phyloP scores from a whole-genome alignment of 306 rosid genomes.

The Bauhinia variegata region DNA sequence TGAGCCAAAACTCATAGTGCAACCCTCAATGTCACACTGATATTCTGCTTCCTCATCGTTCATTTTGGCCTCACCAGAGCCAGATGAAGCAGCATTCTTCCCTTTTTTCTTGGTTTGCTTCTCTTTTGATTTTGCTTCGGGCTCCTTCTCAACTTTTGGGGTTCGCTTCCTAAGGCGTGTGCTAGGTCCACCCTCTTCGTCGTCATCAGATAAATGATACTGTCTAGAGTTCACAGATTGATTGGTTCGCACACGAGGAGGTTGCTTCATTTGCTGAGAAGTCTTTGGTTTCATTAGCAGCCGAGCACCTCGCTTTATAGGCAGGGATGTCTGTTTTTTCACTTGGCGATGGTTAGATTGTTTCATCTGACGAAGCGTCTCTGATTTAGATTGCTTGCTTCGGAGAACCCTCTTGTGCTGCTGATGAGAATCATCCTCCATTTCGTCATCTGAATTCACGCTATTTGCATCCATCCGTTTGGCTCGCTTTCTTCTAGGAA shows the following conservation, averaged over 20 bases:
- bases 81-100: slow-evolving; percentile 56
- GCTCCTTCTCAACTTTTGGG: slow-evolving; percentile 50
- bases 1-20: slow-evolving; percentile 79
- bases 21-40: slow-evolving; percentile 87
- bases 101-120: slow-evolving; percentile 63
- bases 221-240: slow-evolving; percentile 43
- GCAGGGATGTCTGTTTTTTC: slow-evolving; percentile 50
- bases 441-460: slow-evolving; percentile 46
- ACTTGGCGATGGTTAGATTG: slow-evolving; percentile 42
- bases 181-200: slow-evolving; percentile 82
- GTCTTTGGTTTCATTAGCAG: slow-evolving; percentile 45
- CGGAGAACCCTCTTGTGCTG: slow-evolving; percentile 56
- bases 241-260: slow-evolving; percentile 47
- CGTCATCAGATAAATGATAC: slow-evolving; percentile 58
- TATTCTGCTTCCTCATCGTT: slow-evolving; percentile 65
- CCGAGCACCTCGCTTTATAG: slow-evolving; percentile 53
- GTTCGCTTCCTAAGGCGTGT: slow-evolving; percentile 85
- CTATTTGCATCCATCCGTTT: slow-evolving; percentile 54
- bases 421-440: slow-evolving; percentile 49
- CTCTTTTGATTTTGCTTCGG: slow-evolving; percentile 56
- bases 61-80: slow-evolving; percentile 45
- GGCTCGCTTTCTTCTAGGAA: slow-evolving; percentile 60
- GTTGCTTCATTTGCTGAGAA: slow-evolving; percentile 51
- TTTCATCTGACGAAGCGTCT: slow-evolving; percentile 51
- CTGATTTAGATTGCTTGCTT: slow-evolving; percentile 59